Base-by-base conservation (phyloP, 495 filamentous ascomycete genomes). In the Lasiosphaeris hirsuta region DNA sequence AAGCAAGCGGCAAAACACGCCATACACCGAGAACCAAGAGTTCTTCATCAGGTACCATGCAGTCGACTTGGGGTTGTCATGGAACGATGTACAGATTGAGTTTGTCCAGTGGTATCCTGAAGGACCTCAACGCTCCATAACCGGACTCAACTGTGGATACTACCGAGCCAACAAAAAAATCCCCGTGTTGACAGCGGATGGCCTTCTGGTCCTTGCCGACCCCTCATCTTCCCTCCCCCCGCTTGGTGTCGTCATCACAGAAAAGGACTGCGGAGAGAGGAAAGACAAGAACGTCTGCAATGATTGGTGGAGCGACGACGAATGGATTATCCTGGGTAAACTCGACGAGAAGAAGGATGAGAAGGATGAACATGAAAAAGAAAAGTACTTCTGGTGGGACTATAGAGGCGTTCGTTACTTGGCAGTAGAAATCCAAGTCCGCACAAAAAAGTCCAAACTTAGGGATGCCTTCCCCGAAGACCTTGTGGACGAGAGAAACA, bases 401-500 rank as follows among this genome's bases (percentile, higher is more conserved):
- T 30, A 30, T 47, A 10, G 18, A 15, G 63, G 59, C n/a, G 45
- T 56, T 18, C 39, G 19, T 8, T 63, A 56, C 48, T 43, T 41
- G 9, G 41, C 48, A 4, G 10, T 23, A 46, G 30, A 18, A 6
- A 39, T 60, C 13, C 44, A 58, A 45, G 57, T 42, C 19, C 49
- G 65, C 17, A 11, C 44, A 7, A 56, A n/a, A 0, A 33, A 42
- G 42, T 23, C 62, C 4, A 11, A 44, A 15, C 63, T 77, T 11
- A 34, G 63, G 6, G 63, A 73, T 51, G 55, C 69, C 8, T 79
- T 69, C 14, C 76, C 76, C 1, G 72, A 77, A 40, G 73, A 74
- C 19, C 56, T 72, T 17, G 54, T 75, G 33, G 55, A 69, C 9
- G 17, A 40, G 23, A 17, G 17, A 36, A 75, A 78, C 38, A 48